phyloP scores from a whole-genome alignment of 2,329 filamentous ascomycete genomes.

The Mollisiaceae sp. region DNA sequence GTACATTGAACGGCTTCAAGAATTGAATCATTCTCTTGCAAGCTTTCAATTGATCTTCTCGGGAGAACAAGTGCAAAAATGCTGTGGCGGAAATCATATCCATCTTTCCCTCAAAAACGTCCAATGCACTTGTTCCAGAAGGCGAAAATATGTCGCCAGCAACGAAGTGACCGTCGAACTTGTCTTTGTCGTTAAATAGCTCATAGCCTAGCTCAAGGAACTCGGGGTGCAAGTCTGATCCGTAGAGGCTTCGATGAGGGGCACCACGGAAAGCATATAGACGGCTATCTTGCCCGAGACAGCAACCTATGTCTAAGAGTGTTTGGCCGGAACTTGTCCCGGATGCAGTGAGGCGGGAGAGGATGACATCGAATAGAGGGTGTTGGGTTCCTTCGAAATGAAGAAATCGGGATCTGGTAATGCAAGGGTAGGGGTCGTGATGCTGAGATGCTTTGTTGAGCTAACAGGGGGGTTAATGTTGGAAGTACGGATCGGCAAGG shows the following conservation, averaged over 20 bases:
- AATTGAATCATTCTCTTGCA: not conserved
- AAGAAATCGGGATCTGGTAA: not conserved
- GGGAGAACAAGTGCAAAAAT: conserved; percentile 51
- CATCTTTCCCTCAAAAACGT: conserved; percentile 45
- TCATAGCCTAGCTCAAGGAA: conserved; percentile 45
- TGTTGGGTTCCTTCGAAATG: not conserved
- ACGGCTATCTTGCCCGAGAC: conserved; percentile 46
- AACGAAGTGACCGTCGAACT: conserved; percentile 42
- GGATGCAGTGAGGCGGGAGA: not conserved
- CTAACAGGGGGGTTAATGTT: not conserved
- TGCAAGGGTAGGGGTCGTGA: not conserved
- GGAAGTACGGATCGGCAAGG: not conserved
- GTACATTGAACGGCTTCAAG: not conserved
- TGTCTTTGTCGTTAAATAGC: conserved; percentile 44
- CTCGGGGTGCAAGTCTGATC: conserved; percentile 41
- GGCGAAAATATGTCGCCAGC: conserved; percentile 40
- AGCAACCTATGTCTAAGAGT: conserved; percentile 40
- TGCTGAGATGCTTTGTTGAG: not conserved
- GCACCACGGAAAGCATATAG: conserved; percentile 44
- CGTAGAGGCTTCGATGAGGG: conserved; percentile 39
- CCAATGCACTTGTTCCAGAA: conserved; percentile 36
- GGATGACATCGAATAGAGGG: not conserved
- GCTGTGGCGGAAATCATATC: conserved; percentile 49
- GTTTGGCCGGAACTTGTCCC: not conserved
- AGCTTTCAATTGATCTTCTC: conserved; percentile 41